Percentiles rank a stretch among this genome's conserved stretches.
These are phyloP conservation scores for Gossypium davidsonii DNA, from an alignment of 441 rosid species.

Conservation along the genomic window DNA sequence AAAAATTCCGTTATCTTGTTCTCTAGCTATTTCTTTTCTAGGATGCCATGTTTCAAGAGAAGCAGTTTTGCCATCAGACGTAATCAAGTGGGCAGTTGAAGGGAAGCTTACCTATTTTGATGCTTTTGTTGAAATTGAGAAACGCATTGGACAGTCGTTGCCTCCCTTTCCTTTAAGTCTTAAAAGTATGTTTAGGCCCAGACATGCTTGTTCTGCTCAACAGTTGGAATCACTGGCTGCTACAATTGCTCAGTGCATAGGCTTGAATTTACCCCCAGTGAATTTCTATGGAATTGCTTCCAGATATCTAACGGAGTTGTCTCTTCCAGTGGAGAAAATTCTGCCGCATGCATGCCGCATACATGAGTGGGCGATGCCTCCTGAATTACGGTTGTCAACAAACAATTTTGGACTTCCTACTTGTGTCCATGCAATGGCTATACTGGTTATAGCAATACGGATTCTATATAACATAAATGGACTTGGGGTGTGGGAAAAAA, in stretches of 20 bases:
- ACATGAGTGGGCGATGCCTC: conserved; percentile 69
- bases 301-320: conserved; percentile 43
- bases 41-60: conserved; percentile 70
- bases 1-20: conserved; percentile 45
- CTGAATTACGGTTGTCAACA: conserved; percentile 61
- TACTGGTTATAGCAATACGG: conserved; percentile 41
- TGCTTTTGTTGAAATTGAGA: conserved; percentile 53
- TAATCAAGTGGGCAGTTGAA: conserved; percentile 60
- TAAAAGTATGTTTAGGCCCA: conserved; percentile 50
- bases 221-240: conserved; percentile 59
- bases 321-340: conserved; percentile 48
- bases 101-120: conserved; percentile 65
- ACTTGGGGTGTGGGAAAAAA: conserved; percentile 52
- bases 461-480: conserved; percentile 54
- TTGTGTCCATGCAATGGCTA: conserved; percentile 43
- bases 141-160: conserved; percentile 41
- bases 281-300: conserved; percentile 55
- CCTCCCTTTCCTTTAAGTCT: conserved; percentile 42
- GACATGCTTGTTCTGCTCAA: conserved; percentile 39
- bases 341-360: conserved; percentile 49
- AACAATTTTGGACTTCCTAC: conserved; percentile 48
- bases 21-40: conserved; percentile 61
- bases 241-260: conserved; percentile 46
- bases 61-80: conserved; percentile 57
- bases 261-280: conserved; percentile 60